A percentile compares a stretch with the other conserved stretches of the same genome.
These are phyloP conservation scores for Primulina huaijiensis DNA, from an alignment of 257 asterid genomes.

Conservation along the genomic window DNA sequence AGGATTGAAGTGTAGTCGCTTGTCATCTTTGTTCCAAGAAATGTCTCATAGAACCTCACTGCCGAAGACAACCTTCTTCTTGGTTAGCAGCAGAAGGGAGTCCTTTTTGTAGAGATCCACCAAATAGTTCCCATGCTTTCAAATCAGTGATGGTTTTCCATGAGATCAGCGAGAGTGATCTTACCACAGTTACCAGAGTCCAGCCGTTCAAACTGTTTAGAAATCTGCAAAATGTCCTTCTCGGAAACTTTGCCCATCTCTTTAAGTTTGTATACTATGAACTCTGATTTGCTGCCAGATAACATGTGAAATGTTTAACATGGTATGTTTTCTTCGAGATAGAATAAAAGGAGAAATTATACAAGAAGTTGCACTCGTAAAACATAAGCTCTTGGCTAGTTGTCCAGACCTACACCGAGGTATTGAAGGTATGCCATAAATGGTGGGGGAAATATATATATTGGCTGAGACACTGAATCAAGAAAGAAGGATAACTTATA, in stretches of 20 bases:
- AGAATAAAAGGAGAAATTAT: background rate
- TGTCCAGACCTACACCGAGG: too few relatives aligned
- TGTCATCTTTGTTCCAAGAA: background rate
- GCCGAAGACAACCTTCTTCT: background rate
- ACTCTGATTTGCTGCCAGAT: slow-evolving; percentile 48
- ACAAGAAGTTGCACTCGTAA: background rate
- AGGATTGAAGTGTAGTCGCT: background rate
- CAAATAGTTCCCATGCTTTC: background rate
- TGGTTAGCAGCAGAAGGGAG: background rate
- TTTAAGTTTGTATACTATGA: slow-evolving; percentile 48
- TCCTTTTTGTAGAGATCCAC: background rate
- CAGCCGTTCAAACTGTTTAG: slow-evolving; percentile 46
- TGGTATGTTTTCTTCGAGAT: too few relatives aligned
- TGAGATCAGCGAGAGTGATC: slow-evolving; percentile 44
- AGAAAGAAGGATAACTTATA: background rate
- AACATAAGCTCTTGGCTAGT: slow-evolving; percentile 5
- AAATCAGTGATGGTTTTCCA: slow-evolving; percentile 25
- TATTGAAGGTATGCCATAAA: background rate
- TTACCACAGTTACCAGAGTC: slow-evolving; percentile 46
- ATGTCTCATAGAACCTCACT: background rate
- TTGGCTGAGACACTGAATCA: background rate
- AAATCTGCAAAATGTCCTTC: slow-evolving; percentile 48
- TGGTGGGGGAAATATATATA: background rate
- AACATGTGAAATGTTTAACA: background rate
- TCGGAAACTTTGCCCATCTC: slow-evolving; percentile 55